phyloP scores from a whole-genome alignment of 2,329 filamentous ascomycete species.

The Paraconiothyrium brasiliense region DNA sequence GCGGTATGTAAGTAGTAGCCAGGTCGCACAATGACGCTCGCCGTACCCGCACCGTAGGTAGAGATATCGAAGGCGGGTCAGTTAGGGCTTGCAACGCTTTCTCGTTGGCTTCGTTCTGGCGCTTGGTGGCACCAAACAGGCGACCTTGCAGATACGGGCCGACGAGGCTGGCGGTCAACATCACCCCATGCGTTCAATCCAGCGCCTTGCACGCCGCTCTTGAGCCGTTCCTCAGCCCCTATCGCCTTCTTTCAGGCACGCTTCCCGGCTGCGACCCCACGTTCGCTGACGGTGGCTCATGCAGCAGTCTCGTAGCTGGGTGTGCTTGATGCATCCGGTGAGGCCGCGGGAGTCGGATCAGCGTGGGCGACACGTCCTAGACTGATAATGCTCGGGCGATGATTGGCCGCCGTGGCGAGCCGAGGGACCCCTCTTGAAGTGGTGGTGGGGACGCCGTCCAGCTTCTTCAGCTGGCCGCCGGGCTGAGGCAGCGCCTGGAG shows the following conservation, averaged over 20 bases:
- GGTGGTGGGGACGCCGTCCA: conserved; percentile 8
- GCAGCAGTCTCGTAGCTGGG: neutral
- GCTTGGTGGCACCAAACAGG: conserved; percentile 2
- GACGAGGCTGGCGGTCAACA: conserved; percentile 10
- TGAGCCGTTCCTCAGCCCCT: neutral
- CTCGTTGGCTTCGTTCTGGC: neutral
- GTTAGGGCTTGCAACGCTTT: neutral
- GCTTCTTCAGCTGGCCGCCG: neutral
- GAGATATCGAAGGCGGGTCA: conserved; percentile 7
- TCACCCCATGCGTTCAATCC: conserved; percentile 1
- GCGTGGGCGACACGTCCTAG: too few species aligned
- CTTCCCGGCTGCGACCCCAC: neutral
- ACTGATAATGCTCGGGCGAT: neutral
- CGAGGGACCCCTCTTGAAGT: conserved; percentile 6
- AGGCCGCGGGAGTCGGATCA: neutral
- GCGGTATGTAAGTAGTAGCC: conserved; percentile 1
- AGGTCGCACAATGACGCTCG: neutral
- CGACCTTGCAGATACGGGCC: conserved; percentile 10
- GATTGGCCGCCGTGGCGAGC: conserved; percentile 13
- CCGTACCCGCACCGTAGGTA: neutral
- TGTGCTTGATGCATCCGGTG: neutral
- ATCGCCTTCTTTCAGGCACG: conserved; percentile 13
- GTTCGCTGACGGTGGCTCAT: neutral
- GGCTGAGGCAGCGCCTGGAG: conserved; percentile 5
- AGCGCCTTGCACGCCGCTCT: neutral